Evolutionary conservation across 2,329 filamentous ascomycete species (phyloP).

Genomic region (Cercospora sojina): DNA sequence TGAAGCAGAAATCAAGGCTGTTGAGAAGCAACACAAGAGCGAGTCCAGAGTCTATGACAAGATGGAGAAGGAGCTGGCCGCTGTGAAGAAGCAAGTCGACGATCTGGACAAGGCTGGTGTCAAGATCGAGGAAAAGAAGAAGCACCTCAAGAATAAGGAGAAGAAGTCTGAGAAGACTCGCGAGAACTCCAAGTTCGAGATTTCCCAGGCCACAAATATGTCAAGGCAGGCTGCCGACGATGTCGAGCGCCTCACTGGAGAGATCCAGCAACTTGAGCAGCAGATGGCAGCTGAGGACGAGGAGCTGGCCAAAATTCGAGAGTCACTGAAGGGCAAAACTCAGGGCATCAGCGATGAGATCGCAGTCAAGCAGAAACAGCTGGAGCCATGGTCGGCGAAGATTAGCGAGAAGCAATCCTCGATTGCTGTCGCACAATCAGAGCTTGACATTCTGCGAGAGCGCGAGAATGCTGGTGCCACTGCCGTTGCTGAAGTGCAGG

Average conservation of each 20-base stretch:
- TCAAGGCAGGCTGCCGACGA: slow-evolving; percentile 76
- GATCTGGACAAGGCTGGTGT: slow-evolving; percentile 95
- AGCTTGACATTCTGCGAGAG: slow-evolving; percentile 86
- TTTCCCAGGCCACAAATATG: slow-evolving; percentile 71
- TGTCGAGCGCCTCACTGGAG: slow-evolving; percentile 71
- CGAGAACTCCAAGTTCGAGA: slow-evolving; percentile 70
- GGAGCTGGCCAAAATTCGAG: slow-evolving; percentile 78
- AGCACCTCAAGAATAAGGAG: slow-evolving; percentile 85
- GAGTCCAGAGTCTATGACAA: slow-evolving; percentile 80
- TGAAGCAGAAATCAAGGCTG: slow-evolving; percentile 83
- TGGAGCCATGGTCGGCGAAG: slow-evolving; percentile 96
- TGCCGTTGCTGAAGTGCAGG: slow-evolving; percentile 77
- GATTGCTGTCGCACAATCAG: slow-evolving; percentile 91
- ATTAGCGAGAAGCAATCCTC: slow-evolving; percentile 94
- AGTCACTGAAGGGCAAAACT: slow-evolving; percentile 90
- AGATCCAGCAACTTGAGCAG: slow-evolving; percentile 73
- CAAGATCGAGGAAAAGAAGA: slow-evolving; percentile 97
- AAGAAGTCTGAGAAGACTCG: slow-evolving; percentile 94
- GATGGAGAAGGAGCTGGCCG: slow-evolving; percentile 78
- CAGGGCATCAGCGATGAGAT: slow-evolving; percentile 93
- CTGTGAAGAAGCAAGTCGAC: slow-evolving; percentile 78
- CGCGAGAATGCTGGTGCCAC: slow-evolving; percentile 84
- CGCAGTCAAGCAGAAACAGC: slow-evolving; percentile 82
- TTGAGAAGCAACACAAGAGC: slow-evolving; percentile 80
- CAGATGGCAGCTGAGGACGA: slow-evolving; percentile 76